phyloP scores from a whole-genome alignment of 192 early-diverging fungal species.

The Mortierella hygrophila region DNA sequence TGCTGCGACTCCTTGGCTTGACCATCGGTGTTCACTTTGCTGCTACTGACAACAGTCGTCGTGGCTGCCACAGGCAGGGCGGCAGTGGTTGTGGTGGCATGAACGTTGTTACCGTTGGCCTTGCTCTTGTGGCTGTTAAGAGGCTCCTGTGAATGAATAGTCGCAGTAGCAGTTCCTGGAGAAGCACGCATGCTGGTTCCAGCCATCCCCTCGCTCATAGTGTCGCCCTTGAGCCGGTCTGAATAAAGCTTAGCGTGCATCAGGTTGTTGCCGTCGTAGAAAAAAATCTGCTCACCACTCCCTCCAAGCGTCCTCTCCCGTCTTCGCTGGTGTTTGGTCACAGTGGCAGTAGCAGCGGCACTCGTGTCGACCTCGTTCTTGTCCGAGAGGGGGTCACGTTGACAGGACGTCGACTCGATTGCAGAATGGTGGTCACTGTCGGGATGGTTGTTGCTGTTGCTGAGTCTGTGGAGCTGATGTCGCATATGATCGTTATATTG shows the following conservation, averaged over 20 bases:
- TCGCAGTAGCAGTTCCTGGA: slow-evolving; percentile 12
- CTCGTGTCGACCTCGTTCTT: background rate
- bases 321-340: slow-evolving; percentile 11
- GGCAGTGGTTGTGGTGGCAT: background rate
- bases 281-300: slow-evolving; percentile 49
- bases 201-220: slow-evolving; percentile 29
- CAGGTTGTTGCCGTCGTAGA: slow-evolving; percentile 42
- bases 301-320: slow-evolving; percentile 22
- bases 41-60: background rate
- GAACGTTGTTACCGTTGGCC: background rate
- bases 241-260: slow-evolving; percentile 39
- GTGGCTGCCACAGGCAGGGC: background rate
- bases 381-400: background rate
- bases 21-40: background rate
- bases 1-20: background rate
- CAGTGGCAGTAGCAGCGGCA: background rate
- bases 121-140: background rate
- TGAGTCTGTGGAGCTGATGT: background rate
- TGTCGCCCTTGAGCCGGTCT: slow-evolving; percentile 20
- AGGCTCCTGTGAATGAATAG: slow-evolving; percentile 20
- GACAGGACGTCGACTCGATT: background rate
- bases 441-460: background rate
- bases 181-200: slow-evolving; percentile 7
- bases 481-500: background rate
- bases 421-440: background rate